Base-by-base conservation (phyloP, 2,329 filamentous ascomycete genomes). In the Fusarium sp. region DNA sequence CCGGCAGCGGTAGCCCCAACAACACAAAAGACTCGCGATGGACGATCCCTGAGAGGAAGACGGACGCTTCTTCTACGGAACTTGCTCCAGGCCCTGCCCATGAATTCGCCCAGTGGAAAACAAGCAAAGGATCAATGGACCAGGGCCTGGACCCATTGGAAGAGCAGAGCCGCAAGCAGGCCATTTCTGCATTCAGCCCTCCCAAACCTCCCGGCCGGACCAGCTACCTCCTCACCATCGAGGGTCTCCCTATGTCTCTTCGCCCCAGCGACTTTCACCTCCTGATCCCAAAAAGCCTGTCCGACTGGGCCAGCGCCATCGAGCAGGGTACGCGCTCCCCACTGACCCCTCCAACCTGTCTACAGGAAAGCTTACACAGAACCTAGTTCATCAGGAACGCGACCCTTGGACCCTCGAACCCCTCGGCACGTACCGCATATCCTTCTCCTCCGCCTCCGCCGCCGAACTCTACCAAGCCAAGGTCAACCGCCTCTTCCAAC, bases 251-350 rank as follows among this genome's bases (percentile, higher is more conserved):
- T 73, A 85, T 85, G 60, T 85, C 87, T 18, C 84, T 95, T 44
- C 83, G 84, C 18, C 87, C 91, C 72, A 87, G 86, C 70, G 93
- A 95, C 80, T 95, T 95, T 79, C 86, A 89, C 68, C 90, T 92
- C 59, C 79, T 94, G 16, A 85, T 89, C 6, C 86, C 87, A 2
- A 87, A 86, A 73, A 88, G 92, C 71, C 86, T 95, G 36, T 89
- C 91, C 66, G 86, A 86, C 41, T 94, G 92, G 92, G 84, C 87
- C 10, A 85, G 84, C 59, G 88, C 89, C 30, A 89, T 94, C 61
- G 80, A 84, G 40, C 88, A 89, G 79, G 83, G 87, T 87, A 78
- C 46, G 72, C 57, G 37, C 7, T 3, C 15, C 12, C 15, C 4
- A 23, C 23, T 4, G n/a, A 7, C n/a, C 27, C 18, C 18, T 3